Evolutionary conservation across 108 stramenopile species (phyloP), one percentile per base, ranked within the genome.

Genomic region (Nitzschia sp.): DNA sequence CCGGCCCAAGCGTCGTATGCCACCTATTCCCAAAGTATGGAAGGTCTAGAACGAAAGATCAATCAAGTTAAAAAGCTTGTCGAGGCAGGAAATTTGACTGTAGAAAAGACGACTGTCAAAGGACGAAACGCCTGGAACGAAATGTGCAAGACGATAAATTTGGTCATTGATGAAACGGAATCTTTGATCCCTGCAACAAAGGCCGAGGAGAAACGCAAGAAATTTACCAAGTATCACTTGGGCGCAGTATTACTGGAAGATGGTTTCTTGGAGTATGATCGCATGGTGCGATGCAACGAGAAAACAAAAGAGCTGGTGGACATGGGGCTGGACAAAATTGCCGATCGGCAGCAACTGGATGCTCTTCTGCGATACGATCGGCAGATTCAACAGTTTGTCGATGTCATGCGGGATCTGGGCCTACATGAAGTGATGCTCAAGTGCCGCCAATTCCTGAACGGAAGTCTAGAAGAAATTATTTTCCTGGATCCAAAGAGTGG

Each of bases 401-500:
- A 64, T 51, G 19, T 72, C 26, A 63, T 72, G 63, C 33, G 21
- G 2, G 71, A 72, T 47, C 53, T 72, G 8, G 71, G 71, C 25
- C 30, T 72, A 5, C 55, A 72, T 31, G 45, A 54, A 64, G 49
- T 66, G 5, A 66, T 66, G 65, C 11, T 66, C 27, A 42, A 27
- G 29, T 66, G 62, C 19, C 62, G 62, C 11, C 19, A 63, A 13
- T 63, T 63, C 27, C 5, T 13, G 5, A 19, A 46, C 11, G 38
- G 26, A 18, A 24, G 3, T 13, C 17, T 24, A 13, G 62, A 74
- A 18, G 72, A 74, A 33, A 36, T 74, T 25, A 25, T 74, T 30
- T 74, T 74, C 28, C 19, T 74, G n/a, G 64, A 66, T 47, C 72
- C 64, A 3, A 53, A 74, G 11, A 66, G 54, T 2, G 64, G 72